A percentile compares a stretch with the other conserved stretches of the same genome.
phyloP scores from a whole-genome alignment of 495 filamentous ascomycete genomes.

The Parachaetomium inaequale region DNA sequence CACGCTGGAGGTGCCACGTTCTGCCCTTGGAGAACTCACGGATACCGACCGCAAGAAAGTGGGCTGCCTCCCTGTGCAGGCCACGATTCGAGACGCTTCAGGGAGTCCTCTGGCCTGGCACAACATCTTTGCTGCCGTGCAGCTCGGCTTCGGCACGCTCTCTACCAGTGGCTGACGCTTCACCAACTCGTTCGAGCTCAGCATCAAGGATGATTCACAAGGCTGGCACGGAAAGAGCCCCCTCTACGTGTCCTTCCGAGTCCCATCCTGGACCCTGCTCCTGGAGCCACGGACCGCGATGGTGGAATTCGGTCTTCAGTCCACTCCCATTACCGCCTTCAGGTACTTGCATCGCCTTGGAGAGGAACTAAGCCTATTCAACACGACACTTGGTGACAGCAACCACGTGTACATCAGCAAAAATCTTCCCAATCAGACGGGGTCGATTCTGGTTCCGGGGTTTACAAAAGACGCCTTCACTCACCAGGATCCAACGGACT shows the following conservation, averaged over 20 bases:
- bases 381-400: slow-evolving; percentile 25
- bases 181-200: slow-evolving; percentile 28
- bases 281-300: slow-evolving; percentile 21
- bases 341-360: slow-evolving; percentile 5
- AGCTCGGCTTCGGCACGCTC: slow-evolving; percentile 37
- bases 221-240: slow-evolving; percentile 35
- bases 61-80: slow-evolving; percentile 7
- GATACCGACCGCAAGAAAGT: background rate
- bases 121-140: slow-evolving; percentile 30
- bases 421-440: slow-evolving; percentile 3
- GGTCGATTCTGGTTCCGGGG: background rate
- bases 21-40: slow-evolving; percentile 13
- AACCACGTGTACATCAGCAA: slow-evolving; percentile 36
- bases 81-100: slow-evolving; percentile 21
- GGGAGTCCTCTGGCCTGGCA: slow-evolving; percentile 16
- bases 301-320: slow-evolving; percentile 26
- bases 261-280: slow-evolving; percentile 33
- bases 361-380: slow-evolving; percentile 23
- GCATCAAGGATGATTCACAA: slow-evolving; percentile 25
- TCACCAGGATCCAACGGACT: background rate
- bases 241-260: slow-evolving; percentile 36
- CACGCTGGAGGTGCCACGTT: slow-evolving; percentile 35
- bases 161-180: slow-evolving; percentile 23
- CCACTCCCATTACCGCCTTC: background rate
- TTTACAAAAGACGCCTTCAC: background rate